Conservation (phyloP, 2,329 filamentous ascomycete genomes). For the Coccinonectria pachysandricola region DNA sequence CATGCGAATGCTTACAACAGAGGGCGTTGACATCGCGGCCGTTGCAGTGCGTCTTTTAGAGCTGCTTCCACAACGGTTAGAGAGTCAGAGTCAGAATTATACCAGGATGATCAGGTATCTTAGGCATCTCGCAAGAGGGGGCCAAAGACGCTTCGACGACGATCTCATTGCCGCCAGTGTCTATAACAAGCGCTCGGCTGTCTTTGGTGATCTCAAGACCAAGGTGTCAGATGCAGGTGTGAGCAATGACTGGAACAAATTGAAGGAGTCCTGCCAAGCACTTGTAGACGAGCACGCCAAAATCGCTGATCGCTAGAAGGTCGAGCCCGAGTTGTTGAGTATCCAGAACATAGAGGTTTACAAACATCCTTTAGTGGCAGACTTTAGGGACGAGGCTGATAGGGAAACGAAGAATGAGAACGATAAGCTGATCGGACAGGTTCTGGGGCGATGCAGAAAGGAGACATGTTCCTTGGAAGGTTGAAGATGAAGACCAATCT, state of each 20-base stretch:
- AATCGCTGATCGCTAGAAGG: constrained; percentile 3
- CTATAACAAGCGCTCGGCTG: constrained; percentile 9
- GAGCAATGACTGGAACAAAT: constrained; percentile 4
- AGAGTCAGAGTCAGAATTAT: constrained; percentile 7
- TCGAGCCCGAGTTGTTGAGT: constrained; percentile 2
- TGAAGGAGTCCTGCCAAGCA: constrained; percentile 3
- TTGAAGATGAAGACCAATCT: constrained; percentile 5
- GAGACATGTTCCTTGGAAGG: constrained; percentile 4
- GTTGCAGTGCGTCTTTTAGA: constrained; percentile 5
- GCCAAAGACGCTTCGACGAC: constrained; percentile 4
- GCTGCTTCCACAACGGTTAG: constrained; percentile 3
- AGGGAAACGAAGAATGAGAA: constrained; percentile 1
- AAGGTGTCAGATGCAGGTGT: constrained; percentile 5
- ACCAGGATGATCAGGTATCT: constrained; percentile 8
- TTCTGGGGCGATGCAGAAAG: constrained; percentile 5
- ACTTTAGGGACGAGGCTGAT: constrained; percentile 1
- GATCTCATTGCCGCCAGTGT: constrained; percentile 7
- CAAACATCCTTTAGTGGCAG: constrained; percentile 1
- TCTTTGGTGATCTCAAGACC: constrained; percentile 6
- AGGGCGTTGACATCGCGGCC: too few species aligned
- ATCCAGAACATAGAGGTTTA: constrained; percentile 4
- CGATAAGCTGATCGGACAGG: constrained; percentile 1
- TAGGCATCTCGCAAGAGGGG: constrained; percentile 5
- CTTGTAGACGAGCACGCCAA: constrained; percentile 5
- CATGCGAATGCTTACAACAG: too few species aligned